Base-by-base conservation (phyloP, 345 rosid species). In the Sonneratia alba region DNA sequence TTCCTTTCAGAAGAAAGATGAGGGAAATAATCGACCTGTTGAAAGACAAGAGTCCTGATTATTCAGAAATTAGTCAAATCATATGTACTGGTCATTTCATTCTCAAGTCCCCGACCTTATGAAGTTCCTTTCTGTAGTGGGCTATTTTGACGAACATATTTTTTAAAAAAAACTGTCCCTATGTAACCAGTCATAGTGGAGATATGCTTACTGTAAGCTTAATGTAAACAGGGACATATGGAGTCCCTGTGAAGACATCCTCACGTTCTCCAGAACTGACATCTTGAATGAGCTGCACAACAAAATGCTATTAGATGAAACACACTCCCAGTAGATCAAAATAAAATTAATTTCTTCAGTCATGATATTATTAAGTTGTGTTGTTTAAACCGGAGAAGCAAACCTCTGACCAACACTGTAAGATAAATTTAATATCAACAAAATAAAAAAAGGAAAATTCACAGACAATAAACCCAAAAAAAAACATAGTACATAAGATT, bases 281-380 rank as follows among this genome's bases (percentile, higher is more conserved):
- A 75, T 93, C 97, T 71, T 83, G 91, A 70, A 94, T 85, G 76
- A 94, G 89, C 98, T 94, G 89, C 84, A 80, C 48, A 36, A 65
- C 62, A 63, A 59, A 13, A 77, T 42, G 24, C 34, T 14, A 67
- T 71, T 42, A 81, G 76, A 76, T 69, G 34, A 40, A 53, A 21
- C 57, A 9, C 53, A 14, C 71, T 19, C 57, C 47, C 32, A 36
- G 59, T 16, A 36, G 55, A 65, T 57, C 55, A 67, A 59, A 57
- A 22, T 42, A 12, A 53, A 59, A 14, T 40, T 64, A 12, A 64
- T 15, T 16, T 13, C 24, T 40, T 21, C 24, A 53, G 22, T 7
- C 24, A 36, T 47, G 43, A 32, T 5, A 51, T 51, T 51, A 18
- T 18, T 51, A 6, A 51, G 5, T 47, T 3, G n/a, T 18, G n/a